Evolutionary conservation across 257 asterid genomes (phyloP).

Genomic region (Buddleja alternifolia): DNA sequence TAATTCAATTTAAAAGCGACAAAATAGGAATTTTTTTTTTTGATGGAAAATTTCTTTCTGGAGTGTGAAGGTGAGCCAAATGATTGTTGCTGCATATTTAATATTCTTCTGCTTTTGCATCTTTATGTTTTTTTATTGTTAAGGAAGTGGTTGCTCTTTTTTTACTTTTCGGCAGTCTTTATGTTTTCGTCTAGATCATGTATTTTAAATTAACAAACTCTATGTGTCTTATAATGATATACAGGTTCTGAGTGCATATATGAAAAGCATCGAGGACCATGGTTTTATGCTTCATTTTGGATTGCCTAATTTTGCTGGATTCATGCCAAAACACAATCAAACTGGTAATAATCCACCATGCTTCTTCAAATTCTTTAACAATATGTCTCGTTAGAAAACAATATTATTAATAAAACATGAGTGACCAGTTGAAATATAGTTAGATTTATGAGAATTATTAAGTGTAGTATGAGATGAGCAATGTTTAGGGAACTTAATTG

Average conservation of each 20-base stretch:
- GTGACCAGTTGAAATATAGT: slow-evolving; percentile 4
- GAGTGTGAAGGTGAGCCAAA: not conserved
- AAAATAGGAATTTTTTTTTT: not conserved
- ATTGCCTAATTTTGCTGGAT: slow-evolving; percentile 68
- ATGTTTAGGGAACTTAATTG: slow-evolving; percentile 6
- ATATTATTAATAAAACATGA: not conserved
- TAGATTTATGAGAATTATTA: not conserved
- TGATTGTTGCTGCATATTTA: not conserved
- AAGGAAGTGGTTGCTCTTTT: slow-evolving; percentile 6
- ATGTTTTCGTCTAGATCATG: slow-evolving; percentile 22
- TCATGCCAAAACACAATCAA: slow-evolving; percentile 61
- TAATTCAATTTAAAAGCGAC: not conserved
- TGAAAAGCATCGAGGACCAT: slow-evolving; percentile 94
- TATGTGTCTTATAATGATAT: slow-evolving; percentile 25
- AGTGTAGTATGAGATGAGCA: slow-evolving; percentile 11
- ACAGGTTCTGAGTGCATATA: slow-evolving; percentile 87
- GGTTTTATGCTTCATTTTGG: slow-evolving; percentile 92
- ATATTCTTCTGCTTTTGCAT: not conserved
- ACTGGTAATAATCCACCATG: slow-evolving; percentile 53
- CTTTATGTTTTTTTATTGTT: not conserved
- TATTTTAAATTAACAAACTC: slow-evolving; percentile 13
- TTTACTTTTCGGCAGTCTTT: not conserved
- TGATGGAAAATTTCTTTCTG: not conserved
- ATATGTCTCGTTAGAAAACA: slow-evolving; percentile 5
- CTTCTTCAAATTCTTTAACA: slow-evolving; percentile 15